Evolutionary conservation across 2,329 filamentous ascomycete genomes (phyloP).

Genomic region (Alternaria infectoria): DNA sequence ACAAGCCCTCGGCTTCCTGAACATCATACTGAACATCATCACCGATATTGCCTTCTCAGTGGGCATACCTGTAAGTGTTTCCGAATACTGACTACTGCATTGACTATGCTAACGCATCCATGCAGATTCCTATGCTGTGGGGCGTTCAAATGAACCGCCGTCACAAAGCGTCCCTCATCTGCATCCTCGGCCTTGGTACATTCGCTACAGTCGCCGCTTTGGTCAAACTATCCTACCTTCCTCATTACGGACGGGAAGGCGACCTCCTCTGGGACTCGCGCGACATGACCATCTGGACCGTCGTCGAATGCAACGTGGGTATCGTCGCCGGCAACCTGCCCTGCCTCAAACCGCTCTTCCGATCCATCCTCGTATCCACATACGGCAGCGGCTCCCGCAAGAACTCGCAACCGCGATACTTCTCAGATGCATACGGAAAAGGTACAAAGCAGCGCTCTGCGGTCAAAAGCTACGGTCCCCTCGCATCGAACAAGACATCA

Average conservation of each 20-base stretch:
- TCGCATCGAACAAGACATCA: constrained; percentile 2
- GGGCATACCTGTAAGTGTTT: constrained; percentile 39
- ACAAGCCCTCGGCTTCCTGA: constrained; percentile 53
- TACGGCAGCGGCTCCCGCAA: constrained; percentile 33
- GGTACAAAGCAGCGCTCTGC: constrained; percentile 20
- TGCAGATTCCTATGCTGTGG: constrained; percentile 39
- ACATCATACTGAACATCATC: constrained; percentile 51
- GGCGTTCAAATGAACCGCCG: constrained; percentile 48
- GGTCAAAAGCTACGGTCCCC: constrained; percentile 11
- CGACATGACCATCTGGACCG: constrained; percentile 57
- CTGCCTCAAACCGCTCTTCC: constrained; percentile 52
- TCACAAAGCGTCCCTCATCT: constrained; percentile 51
- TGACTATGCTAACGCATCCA: background rate
- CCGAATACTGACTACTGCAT: background rate
- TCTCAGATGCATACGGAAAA: constrained; percentile 21
- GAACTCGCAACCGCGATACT: constrained; percentile 12
- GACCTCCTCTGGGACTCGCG: constrained; percentile 51
- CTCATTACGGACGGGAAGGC: constrained; percentile 46
- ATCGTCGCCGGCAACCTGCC: constrained; percentile 55
- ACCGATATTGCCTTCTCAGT: constrained; percentile 54
- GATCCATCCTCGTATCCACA: constrained; percentile 42
- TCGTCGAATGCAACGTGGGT: constrained; percentile 53
- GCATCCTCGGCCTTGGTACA: constrained; percentile 53
- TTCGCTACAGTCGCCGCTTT: constrained; percentile 55
- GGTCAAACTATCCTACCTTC: constrained; percentile 47